Evolutionary conservation across 2,329 filamentous ascomycete genomes (phyloP).

Genomic region (Fusarium haematococcum): DNA sequence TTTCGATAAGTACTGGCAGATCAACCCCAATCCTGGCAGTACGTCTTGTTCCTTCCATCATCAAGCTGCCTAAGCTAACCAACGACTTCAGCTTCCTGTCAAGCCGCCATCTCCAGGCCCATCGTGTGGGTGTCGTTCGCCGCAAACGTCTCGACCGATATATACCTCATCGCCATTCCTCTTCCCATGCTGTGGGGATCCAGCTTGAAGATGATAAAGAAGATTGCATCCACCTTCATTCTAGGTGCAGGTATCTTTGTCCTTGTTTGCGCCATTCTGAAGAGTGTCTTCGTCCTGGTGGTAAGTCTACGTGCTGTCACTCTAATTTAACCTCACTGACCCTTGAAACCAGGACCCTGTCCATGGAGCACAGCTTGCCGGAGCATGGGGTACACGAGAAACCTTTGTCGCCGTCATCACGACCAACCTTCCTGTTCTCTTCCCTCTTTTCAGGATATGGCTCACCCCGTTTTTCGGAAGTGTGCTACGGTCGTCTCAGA

Average conservation of each 20-base stretch:
- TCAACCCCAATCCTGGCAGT: slow-evolving; percentile 68
- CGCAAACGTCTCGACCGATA: slow-evolving; percentile 65
- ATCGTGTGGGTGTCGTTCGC: slow-evolving; percentile 63
- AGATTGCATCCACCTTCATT: slow-evolving; percentile 51
- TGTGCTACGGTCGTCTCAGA: slow-evolving; percentile 49
- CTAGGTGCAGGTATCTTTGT: slow-evolving; percentile 56
- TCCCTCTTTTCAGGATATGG: slow-evolving; percentile 57
- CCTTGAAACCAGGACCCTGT: slow-evolving; percentile 47
- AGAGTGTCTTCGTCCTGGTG: slow-evolving; percentile 52
- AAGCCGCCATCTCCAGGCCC: slow-evolving; percentile 60
- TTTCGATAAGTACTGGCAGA: slow-evolving; percentile 67
- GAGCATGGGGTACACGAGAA: slow-evolving; percentile 55
- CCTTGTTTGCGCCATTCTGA: slow-evolving; percentile 51
- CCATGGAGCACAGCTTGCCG: slow-evolving; percentile 52
- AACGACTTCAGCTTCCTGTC: slow-evolving; percentile 54
- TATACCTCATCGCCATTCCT: slow-evolving; percentile 69
- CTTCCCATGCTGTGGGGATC: slow-evolving; percentile 60
- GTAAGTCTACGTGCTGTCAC: slow-evolving; percentile 37
- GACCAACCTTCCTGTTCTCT: slow-evolving; percentile 56
- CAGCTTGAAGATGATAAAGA: slow-evolving; percentile 49
- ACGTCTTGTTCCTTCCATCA: slow-evolving; percentile 36
- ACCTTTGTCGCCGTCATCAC: slow-evolving; percentile 56
- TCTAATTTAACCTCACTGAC: rapidly evolving
- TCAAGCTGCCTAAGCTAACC: background rate
- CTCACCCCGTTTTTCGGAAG: slow-evolving; percentile 48